phyloP scores from a whole-genome alignment of 176 grass and related monocot genomes.

The Ananas comosus region DNA sequence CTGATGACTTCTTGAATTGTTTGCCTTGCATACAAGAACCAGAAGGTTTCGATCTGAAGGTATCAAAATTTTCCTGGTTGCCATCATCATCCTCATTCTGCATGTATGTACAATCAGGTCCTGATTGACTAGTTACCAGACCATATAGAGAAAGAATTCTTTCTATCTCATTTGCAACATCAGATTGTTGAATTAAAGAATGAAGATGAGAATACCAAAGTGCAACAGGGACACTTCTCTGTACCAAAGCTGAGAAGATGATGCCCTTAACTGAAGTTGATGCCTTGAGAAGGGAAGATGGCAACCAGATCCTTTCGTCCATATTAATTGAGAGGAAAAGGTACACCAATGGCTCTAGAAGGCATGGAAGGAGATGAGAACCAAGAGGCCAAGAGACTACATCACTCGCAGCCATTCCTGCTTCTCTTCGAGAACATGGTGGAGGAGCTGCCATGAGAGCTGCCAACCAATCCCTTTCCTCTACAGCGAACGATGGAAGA shows the following conservation, averaged over 20 bases:
- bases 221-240: conserved; percentile 32
- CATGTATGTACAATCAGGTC: conserved; percentile 29
- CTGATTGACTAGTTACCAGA: conserved; percentile 43
- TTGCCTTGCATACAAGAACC: conserved; percentile 33
- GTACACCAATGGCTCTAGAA: conserved; percentile 59
- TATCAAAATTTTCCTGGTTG: conserved; percentile 32
- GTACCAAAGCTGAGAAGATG: conserved; percentile 60
- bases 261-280: conserved; percentile 52
- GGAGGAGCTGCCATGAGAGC: conserved; percentile 84
- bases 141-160: conserved; percentile 59
- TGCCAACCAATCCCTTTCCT: conserved; percentile 80
- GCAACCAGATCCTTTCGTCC: conserved; percentile 88
- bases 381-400: conserved; percentile 63
- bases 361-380: conserved; percentile 56
- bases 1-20: conserved; percentile 40
- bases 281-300: conserved; percentile 58
- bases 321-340: conserved; percentile 62
- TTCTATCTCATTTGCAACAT: conserved; percentile 48
- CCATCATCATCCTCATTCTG: conserved; percentile 20
- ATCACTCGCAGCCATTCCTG: conserved; percentile 72
- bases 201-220: conserved; percentile 57
- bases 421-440: conserved; percentile 88
- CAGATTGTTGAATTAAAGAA: conserved; percentile 51
- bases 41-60: conserved; percentile 31
- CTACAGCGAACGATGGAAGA: conserved; percentile 61